Conservation (phyloP, 441 rosid species). For the Syzygium syzygioides region DNA sequence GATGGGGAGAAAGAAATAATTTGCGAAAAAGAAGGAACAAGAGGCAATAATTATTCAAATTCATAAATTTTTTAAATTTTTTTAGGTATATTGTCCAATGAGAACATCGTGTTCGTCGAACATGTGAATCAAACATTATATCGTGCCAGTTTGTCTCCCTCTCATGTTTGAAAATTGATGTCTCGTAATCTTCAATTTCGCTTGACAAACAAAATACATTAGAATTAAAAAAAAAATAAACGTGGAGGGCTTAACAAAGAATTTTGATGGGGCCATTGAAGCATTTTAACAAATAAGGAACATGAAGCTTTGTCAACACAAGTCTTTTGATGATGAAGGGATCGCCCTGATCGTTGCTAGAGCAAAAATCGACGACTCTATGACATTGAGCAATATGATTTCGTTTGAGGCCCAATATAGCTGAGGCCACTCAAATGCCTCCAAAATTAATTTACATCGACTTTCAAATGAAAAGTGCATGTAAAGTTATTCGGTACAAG, state of each 20-base stretch:
- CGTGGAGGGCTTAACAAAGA: neutral
- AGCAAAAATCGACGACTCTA: neutral
- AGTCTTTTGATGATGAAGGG: neutral
- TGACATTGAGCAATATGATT: neutral
- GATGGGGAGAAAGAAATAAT: neutral
- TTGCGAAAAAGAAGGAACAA: neutral
- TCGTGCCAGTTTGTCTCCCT: neutral
- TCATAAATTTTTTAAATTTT: too few species aligned
- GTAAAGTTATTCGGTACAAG: neutral
- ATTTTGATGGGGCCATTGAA: neutral
- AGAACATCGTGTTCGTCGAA: neutral
- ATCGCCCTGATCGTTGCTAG: neutral
- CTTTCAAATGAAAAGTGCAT: neutral
- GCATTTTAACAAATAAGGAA: neutral
- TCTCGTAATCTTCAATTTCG: neutral
- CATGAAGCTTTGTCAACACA: neutral
- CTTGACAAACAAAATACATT: neutral
- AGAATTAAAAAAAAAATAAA: fast-evolving
- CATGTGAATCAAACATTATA: neutral
- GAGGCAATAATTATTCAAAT: neutral
- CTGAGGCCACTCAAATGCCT: neutral
- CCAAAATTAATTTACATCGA: neutral
- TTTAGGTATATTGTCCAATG: neutral
- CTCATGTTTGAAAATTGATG: neutral
- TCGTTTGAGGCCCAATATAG: neutral